Conservation (phyloP, 768 basidiomycete species). For the Boletus reticuloceps region DNA sequence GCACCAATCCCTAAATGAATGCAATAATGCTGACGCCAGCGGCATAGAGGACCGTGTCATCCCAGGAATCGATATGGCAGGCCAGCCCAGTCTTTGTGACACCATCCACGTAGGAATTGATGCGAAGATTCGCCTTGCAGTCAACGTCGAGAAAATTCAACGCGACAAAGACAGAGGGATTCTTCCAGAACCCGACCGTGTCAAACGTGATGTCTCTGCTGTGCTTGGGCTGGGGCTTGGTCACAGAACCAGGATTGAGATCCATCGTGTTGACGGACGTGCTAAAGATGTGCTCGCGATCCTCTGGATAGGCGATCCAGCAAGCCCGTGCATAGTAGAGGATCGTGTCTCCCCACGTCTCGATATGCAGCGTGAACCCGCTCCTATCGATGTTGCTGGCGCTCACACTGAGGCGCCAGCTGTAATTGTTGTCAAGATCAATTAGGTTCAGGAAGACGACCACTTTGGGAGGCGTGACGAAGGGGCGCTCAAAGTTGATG, state of each 20-base stretch:
- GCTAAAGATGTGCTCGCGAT: conserved; percentile 17
- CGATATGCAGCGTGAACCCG: conserved; percentile 16
- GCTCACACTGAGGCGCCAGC: background rate
- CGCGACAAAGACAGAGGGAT: conserved; percentile 19
- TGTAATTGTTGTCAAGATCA: background rate
- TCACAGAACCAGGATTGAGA: background rate
- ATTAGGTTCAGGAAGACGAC: background rate
- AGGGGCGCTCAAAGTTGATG: background rate
- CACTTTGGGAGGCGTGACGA: background rate
- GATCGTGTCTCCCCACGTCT: conserved; percentile 8
- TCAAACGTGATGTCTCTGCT: conserved; percentile 7
- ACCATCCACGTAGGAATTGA: conserved; percentile 9
- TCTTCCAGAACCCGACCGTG: background rate
- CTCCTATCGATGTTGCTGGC: conserved; percentile 8
- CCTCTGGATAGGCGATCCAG: conserved; percentile 22
- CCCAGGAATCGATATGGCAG: conserved; percentile 17
- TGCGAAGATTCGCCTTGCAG: conserved; percentile 7
- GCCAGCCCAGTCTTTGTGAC: background rate
- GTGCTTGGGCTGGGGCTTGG: conserved; percentile 4
- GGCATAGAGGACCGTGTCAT: conserved; percentile 3
- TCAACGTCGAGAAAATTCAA: conserved; percentile 14
- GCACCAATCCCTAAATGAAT: background rate
- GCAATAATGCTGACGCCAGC: conserved; percentile 4
- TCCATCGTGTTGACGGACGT: conserved; percentile 12
- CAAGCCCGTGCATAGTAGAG: conserved; percentile 1